Conservation (phyloP, 352 stramenopile species). For the Heterotrichella gracilis region DNA sequence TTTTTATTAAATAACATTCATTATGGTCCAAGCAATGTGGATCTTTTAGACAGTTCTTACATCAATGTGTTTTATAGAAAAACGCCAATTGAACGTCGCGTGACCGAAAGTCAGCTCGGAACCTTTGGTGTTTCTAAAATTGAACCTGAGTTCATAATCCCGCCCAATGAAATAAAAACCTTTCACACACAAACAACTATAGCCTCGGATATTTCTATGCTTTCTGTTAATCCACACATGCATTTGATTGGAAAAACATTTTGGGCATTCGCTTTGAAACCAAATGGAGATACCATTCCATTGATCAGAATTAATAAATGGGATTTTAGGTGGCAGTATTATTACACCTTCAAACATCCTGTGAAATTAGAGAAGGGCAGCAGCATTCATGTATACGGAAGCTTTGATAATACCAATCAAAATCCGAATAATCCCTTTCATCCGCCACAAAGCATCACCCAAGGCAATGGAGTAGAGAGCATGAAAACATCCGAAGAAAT, state of each 20-base stretch:
- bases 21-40: background rate
- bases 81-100: background rate
- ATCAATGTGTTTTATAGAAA: conserved; percentile 9
- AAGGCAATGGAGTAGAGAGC: background rate
- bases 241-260: background rate
- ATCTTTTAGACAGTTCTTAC: background rate
- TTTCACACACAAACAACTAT: background rate
- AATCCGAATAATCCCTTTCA: background rate
- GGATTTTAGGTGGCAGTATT: background rate
- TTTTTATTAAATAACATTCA: conserved; percentile 10
- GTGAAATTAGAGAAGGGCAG: background rate
- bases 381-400: background rate
- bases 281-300: background rate
- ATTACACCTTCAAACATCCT: background rate
- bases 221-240: background rate
- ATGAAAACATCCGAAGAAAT: background rate
- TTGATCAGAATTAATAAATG: background rate
- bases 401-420: background rate
- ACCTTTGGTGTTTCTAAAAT: background rate
- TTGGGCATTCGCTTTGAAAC: background rate
- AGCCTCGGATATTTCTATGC: background rate
- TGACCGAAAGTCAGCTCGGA: background rate
- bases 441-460: background rate
- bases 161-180: background rate
- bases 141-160: background rate